A percentile compares a stretch with the other conserved stretches of the same genome.
Conservation (phyloP, 768 basidiomycete species). For the Suillus subluteus region DNA sequence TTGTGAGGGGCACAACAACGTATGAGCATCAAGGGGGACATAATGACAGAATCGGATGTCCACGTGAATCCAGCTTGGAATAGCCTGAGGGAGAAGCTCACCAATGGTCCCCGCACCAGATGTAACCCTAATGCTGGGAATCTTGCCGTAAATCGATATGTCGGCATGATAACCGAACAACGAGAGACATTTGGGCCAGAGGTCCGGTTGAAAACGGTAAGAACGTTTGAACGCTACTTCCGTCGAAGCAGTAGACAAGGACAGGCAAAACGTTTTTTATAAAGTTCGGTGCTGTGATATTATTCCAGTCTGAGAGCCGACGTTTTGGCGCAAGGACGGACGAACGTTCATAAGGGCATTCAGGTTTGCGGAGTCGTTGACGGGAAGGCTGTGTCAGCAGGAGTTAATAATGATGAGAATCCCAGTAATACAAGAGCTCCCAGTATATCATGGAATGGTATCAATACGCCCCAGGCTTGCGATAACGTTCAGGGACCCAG, state of each 20-base stretch:
- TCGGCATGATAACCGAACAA: neutral
- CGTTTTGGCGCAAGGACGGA: neutral
- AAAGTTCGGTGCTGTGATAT: neutral
- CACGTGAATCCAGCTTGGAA: constrained; percentile 2
- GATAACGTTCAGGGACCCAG: neutral
- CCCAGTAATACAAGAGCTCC: neutral
- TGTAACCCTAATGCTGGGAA: neutral
- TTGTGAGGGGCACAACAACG: neutral
- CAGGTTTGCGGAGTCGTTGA: neutral
- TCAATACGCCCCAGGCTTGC: neutral
- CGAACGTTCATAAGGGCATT: neutral
- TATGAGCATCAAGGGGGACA: neutral
- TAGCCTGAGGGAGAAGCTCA: neutral
- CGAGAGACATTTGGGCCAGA: neutral
- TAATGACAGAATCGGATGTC: neutral
- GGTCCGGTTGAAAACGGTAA: neutral
- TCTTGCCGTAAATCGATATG: neutral
- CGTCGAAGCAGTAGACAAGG: neutral
- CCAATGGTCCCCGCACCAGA: neutral
- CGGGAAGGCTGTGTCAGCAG: neutral
- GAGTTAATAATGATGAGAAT: neutral
- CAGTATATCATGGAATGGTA: neutral
- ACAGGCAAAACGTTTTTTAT: neutral
- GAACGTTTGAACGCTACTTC: neutral
- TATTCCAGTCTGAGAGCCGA: neutral